A percentile compares a stretch with the other conserved stretches of the same genome.
Conservation (phyloP, 345 rosid genomes). For the Corymbia maculata region DNA sequence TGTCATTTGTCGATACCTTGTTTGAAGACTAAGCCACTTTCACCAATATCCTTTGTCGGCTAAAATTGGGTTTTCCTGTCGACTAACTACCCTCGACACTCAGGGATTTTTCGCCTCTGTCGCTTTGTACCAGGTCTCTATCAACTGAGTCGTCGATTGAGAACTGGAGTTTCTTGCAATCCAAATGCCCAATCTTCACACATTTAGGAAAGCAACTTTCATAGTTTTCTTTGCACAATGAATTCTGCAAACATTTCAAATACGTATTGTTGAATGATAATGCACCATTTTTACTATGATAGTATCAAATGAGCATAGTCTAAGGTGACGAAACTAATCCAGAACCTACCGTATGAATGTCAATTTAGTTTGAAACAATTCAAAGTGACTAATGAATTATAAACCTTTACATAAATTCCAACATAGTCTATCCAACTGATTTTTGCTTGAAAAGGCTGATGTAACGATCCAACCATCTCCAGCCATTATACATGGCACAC, state of each 20-base stretch:
- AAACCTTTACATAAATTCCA: not conserved
- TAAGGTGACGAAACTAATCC: not conserved
- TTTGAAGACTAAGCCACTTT: not conserved
- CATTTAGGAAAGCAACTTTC: not conserved
- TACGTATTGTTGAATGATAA: not conserved
- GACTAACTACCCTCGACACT: not conserved
- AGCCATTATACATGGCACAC: rapidly evolving
- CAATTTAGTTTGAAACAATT: not conserved
- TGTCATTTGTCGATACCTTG: no score
- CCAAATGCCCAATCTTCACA: not conserved
- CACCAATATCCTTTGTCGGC: not conserved
- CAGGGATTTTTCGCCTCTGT: not conserved
- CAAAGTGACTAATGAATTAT: not conserved
- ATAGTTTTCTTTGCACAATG: not conserved
- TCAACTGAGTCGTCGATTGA: not conserved
- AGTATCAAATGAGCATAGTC: not conserved
- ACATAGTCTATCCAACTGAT: not conserved
- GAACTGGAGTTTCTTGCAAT: not conserved
- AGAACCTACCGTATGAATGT: rapidly evolving
- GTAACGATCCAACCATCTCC: not conserved
- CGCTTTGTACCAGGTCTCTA: not conserved
- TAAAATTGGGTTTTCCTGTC: not conserved
- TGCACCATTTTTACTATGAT: not conserved
- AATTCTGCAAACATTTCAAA: not conserved
- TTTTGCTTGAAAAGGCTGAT: not conserved